A percentile compares a stretch with the other conserved stretches of the same genome.
phyloP scores from a whole-genome alignment of 495 filamentous ascomycete genomes.

The Xylaria intraflava region DNA sequence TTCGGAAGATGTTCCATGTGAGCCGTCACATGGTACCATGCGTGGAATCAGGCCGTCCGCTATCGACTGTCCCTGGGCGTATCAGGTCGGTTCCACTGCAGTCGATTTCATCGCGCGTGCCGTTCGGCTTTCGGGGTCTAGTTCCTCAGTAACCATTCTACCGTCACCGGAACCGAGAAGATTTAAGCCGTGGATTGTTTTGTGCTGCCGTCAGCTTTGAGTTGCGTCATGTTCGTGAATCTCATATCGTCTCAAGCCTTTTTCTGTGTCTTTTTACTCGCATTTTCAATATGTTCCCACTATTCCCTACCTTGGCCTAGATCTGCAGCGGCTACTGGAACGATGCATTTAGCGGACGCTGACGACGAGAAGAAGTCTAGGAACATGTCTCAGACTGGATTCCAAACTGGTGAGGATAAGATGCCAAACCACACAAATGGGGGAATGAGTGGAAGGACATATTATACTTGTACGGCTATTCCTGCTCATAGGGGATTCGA shows the following conservation, averaged over 20 bases:
- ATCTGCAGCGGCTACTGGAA: not conserved
- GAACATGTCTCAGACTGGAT: not conserved
- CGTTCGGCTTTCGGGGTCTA: not conserved
- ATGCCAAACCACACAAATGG: not conserved
- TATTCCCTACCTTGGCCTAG: not conserved
- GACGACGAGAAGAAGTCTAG: not conserved
- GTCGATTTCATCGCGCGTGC: not conserved
- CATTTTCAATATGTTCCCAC: not conserved
- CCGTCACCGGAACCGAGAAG: not conserved
- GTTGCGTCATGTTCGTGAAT: conserved; percentile 6
- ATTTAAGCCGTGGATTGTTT: not conserved
- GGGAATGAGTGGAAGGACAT: not conserved
- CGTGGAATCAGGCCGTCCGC: not conserved
- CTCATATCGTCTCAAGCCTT: not conserved
- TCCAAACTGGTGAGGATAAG: not conserved
- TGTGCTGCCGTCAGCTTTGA: not conserved
- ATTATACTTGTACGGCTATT: not conserved
- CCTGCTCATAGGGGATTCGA: not conserved
- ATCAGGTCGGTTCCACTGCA: not conserved
- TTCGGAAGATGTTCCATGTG: not conserved
- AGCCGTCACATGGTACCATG: not conserved
- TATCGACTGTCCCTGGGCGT: not conserved
- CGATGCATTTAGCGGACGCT: not conserved
- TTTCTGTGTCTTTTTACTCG: not conserved
- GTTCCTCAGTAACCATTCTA: not conserved